phyloP scores from a whole-genome alignment of 768 basidiomycete species.

The Porpolomopsis calyptriformis region DNA sequence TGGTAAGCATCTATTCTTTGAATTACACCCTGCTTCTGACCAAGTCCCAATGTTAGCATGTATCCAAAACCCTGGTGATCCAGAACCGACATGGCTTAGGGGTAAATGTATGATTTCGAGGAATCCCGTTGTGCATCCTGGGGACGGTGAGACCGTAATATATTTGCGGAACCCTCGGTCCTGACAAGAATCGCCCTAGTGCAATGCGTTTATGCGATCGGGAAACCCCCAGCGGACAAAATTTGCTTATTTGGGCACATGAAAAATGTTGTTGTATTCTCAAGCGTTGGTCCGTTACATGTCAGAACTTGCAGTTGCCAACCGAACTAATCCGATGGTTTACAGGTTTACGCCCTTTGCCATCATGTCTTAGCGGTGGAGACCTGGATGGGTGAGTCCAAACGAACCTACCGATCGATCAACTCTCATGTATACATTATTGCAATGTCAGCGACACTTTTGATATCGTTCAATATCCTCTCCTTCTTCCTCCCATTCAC shows the following conservation, averaged over 20 bases:
- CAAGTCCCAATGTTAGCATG: conserved; percentile 33
- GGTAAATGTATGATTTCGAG: conserved; percentile 57
- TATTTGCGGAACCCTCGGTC: neutral
- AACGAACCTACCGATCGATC: neutral
- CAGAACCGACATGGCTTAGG: conserved; percentile 42
- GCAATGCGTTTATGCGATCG: conserved; percentile 62
- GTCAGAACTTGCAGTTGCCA: neutral
- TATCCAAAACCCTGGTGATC: conserved; percentile 40
- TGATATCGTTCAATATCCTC: conserved; percentile 44
- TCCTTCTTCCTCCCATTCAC: conserved; percentile 43
- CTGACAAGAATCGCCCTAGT: conserved; percentile 28
- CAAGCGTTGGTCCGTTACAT: conserved; percentile 39
- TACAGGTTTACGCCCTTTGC: conserved; percentile 48
- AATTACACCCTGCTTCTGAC: conserved; percentile 2
- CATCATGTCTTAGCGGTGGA: conserved; percentile 63
- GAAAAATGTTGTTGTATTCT: conserved; percentile 64
- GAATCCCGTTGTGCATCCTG: conserved; percentile 67
- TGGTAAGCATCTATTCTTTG: conserved; percentile 39
- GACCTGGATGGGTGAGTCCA: conserved; percentile 67
- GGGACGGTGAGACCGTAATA: conserved; percentile 42
- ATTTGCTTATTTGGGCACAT: conserved; percentile 49
- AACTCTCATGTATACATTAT: neutral
- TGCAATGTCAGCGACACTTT: conserved; percentile 44
- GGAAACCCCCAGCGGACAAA: conserved; percentile 47
- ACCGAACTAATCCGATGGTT: neutral